These are phyloP conservation scores for Sarocladium brachiariae DNA, from an alignment of 2,329 filamentous ascomycete species.

Conservation along the genomic window DNA sequence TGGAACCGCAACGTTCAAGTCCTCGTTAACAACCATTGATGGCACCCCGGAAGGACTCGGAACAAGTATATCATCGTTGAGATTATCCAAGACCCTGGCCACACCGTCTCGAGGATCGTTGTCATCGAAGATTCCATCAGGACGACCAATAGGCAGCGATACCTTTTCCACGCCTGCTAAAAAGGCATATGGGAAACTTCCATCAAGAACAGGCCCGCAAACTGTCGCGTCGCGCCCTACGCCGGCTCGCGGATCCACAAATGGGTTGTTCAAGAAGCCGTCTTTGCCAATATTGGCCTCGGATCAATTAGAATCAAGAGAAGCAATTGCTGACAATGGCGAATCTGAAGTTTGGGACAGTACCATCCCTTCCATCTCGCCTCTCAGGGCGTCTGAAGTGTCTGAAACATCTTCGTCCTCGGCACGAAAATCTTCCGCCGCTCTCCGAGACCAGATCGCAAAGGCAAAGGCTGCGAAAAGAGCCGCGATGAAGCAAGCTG, in stretches of 20 bases:
- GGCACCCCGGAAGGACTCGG: slow-evolving; percentile 33
- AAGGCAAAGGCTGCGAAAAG: slow-evolving; percentile 80
- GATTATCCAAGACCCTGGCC: slow-evolving; percentile 18
- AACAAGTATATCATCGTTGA: slow-evolving; percentile 17
- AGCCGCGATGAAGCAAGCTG: slow-evolving; percentile 35
- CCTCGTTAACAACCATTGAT: slow-evolving; percentile 34
- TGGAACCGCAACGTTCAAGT: slow-evolving; percentile 36
- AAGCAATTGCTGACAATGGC: slow-evolving; percentile 11
- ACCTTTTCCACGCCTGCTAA: slow-evolving; percentile 35
- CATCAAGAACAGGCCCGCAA: slow-evolving; percentile 38
- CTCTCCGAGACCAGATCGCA: slow-evolving; percentile 84
- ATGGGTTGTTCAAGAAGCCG: slow-evolving; percentile 49
- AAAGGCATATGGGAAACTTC: slow-evolving; percentile 16
- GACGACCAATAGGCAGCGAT: slow-evolving; percentile 18
- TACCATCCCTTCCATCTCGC: slow-evolving; percentile 14
- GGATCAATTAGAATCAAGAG: slow-evolving; percentile 14
- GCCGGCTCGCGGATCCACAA: slow-evolving; percentile 46
- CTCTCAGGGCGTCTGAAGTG: slow-evolving; percentile 11
- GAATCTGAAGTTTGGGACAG: slow-evolving; percentile 24
- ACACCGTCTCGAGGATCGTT: slow-evolving; percentile 18
- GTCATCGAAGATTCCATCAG: slow-evolving; percentile 18
- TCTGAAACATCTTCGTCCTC: slow-evolving; percentile 17
- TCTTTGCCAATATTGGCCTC: slow-evolving; percentile 35
- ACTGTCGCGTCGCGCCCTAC: slow-evolving; percentile 37
- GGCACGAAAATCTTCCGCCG: slow-evolving; percentile 63